A percentile compares a stretch with the other conserved stretches of the same genome.
Conservation (phyloP, 1,284 basidiomycete genomes). For the Irpex rosettiformis region DNA sequence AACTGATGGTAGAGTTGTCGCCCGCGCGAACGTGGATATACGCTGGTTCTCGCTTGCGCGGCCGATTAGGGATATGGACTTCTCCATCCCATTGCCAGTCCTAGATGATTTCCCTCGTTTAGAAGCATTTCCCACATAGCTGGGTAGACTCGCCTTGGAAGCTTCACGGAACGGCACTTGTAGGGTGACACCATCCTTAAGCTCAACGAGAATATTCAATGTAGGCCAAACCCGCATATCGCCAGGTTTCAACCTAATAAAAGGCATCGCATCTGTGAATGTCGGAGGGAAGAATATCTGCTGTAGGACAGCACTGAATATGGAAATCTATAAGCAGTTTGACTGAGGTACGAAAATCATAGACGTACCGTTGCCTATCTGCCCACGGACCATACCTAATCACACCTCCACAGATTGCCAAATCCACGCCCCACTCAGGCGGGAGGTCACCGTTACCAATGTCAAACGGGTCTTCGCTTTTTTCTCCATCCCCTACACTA, state of each 20-base stretch:
- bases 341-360: neutral
- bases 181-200: constrained; percentile 72
- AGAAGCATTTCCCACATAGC: neutral
- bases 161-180: constrained; percentile 85
- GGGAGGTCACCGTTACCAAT: constrained; percentile 83
- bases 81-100: constrained; percentile 84
- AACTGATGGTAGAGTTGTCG: constrained; percentile 79
- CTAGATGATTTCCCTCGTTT: constrained; percentile 30
- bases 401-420: constrained; percentile 72
- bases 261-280: constrained; percentile 62
- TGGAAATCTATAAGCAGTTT: neutral
- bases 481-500: neutral
- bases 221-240: constrained; percentile 80
- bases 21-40: constrained; percentile 76
- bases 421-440: constrained; percentile 91
- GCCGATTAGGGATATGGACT: constrained; percentile 42
- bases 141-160: constrained; percentile 57
- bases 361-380: constrained; percentile 76
- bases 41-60: constrained; percentile 59
- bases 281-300: constrained; percentile 78
- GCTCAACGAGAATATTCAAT: constrained; percentile 75
- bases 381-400: constrained; percentile 93
- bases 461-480: constrained; percentile 44
- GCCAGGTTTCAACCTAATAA: constrained; percentile 61
- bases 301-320: constrained; percentile 67